These are phyloP conservation scores for Candida albicans DNA, from an alignment of 1,139 yeast genomes.

Conservation along the genomic window DNA sequence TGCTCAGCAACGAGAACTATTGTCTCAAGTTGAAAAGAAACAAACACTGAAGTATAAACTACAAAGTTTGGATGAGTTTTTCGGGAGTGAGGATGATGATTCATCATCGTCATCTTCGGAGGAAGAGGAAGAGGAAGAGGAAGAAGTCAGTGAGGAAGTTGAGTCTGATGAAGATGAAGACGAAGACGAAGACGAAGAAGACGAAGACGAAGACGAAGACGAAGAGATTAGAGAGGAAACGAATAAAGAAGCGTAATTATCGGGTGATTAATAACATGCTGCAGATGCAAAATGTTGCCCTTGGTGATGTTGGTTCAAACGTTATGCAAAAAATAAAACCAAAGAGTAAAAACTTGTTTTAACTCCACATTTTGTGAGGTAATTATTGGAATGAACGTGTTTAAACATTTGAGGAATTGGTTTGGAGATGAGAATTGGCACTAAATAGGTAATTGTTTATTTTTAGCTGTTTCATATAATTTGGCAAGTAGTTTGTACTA, in stretches of 20 bases:
- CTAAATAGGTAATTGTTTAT: no score
- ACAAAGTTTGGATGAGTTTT: conserved; percentile 84
- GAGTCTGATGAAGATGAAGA: conserved; percentile 22
- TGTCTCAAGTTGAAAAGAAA: neutral
- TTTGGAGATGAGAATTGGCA: no score
- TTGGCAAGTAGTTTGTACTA: no score
- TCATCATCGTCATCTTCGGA: conserved; percentile 22
- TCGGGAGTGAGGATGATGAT: conserved; percentile 50
- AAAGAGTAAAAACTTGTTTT: no score
- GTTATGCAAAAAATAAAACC: no score
- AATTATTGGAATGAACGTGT: no score
- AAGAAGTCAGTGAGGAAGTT: conserved; percentile 18
- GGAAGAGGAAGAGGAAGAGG: conserved; percentile 24
- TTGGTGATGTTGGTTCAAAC: no score
- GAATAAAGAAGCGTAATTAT: conserved; percentile 6
- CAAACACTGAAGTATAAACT: conserved; percentile 48
- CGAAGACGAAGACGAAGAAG: conserved; percentile 14
- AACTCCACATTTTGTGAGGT: no score
- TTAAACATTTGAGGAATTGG: no score
- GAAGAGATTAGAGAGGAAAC: conserved; percentile 13
- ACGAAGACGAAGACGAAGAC: conserved; percentile 15
- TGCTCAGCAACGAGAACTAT: conserved; percentile 5
- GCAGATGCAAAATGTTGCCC: neutral
- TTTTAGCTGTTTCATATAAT: no score
- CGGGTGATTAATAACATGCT: conserved; percentile 5